Evolutionary conservation across 2,329 filamentous ascomycete species (phyloP), one percentile per base, ranked within the genome.

Genomic region (Cadophora luteo-olivacea): DNA sequence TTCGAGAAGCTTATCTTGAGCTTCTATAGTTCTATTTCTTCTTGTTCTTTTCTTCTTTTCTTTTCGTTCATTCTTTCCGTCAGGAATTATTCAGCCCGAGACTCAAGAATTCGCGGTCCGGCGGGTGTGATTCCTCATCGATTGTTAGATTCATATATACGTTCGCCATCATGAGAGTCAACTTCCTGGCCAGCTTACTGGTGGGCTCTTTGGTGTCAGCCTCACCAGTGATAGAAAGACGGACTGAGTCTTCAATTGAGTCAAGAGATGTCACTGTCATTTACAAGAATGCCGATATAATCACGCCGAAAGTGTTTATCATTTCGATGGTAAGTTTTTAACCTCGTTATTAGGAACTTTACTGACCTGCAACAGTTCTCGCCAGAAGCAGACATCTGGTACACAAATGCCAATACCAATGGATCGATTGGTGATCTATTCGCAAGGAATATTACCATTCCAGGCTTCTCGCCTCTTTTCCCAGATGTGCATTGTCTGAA

Each of bases 381-480:
- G 3, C 86, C 87, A 0, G 89, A 91, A 79, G 87, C 85, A 9
- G 79, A 85, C 38, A 80, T 85, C 45, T 93, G 89, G 89, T 87
- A 88, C 76, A 76, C 80, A 12, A 86, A 86, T 51, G 79, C 86
- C 48, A 76, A 81, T 0, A 72, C 71, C 16, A 79, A 80, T 38
- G 80, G 80, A 0, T 78, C 80, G 78, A 64, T 86, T 68, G 90
- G 82, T 71, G 81, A 89, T 75, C 80, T 92, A 22, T 79, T 86
- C 0, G 85, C 84, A 0, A 80, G 83, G 49, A 87, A 88, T 70
- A 81, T 91, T 73, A 83, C 86, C 2, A 77, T 89, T 0, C 85
- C 88, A 0, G 90, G 90, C 1, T 81, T 91, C 12, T 91, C 89
- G 0, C 88, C 89, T 75, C 78, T 90, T 2, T 92, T 86, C 75